A percentile compares a stretch with the other conserved stretches of the same genome.
phyloP scores from a whole-genome alignment of 2,329 filamentous ascomycete genomes.

The Neonectria magnoliae region DNA sequence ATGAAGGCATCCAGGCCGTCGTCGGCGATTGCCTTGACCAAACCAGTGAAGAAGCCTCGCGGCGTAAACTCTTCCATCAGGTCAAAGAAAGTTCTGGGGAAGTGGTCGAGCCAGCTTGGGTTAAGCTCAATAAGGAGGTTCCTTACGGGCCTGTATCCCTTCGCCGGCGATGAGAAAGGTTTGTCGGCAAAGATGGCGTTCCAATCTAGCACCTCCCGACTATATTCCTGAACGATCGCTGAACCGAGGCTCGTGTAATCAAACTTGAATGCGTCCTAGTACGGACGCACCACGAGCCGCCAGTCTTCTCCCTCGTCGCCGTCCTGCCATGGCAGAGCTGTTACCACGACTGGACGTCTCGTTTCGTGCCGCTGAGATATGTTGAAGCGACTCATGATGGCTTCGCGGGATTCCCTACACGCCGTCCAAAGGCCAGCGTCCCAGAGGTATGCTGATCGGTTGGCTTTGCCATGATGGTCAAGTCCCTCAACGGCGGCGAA shows the following conservation, averaged over 20 bases:
- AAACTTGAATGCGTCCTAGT: background rate
- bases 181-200: background rate
- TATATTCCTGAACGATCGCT: background rate
- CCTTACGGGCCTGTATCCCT: too few relatives aligned
- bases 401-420: background rate
- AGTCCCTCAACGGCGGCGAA: background rate
- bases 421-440: slow-evolving; percentile 7
- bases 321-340: background rate
- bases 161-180: background rate
- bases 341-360: background rate
- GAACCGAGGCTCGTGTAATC: background rate
- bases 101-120: background rate
- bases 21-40: background rate
- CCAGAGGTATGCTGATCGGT: slow-evolving; percentile 5
- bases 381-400: background rate
- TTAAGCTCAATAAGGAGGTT: slow-evolving; percentile 8
- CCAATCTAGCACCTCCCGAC: background rate
- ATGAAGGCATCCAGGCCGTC: background rate
- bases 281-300: slow-evolving; percentile 1
- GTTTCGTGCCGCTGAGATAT: background rate
- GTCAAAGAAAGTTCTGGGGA: background rate
- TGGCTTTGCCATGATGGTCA: background rate
- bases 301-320: background rate
- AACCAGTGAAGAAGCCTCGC: background rate
- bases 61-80: background rate